phyloP scores from a whole-genome alignment of 331 rosid species.

The Rosa hybrid region DNA sequence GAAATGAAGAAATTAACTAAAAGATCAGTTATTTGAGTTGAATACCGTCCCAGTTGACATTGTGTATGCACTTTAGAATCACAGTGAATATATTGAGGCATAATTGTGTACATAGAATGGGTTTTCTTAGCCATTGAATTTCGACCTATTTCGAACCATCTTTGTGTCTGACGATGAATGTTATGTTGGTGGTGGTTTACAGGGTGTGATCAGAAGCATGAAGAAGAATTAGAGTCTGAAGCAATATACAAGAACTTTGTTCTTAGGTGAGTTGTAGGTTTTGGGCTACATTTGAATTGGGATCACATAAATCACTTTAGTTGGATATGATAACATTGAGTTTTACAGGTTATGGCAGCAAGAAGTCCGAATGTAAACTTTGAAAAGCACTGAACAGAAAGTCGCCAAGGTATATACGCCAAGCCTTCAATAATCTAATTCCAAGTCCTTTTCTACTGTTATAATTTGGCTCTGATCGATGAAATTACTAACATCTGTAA shows the following conservation, averaged over 20 bases:
- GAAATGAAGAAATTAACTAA: not conserved
- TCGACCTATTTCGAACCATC: not conserved
- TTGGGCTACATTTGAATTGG: slow-evolving; percentile 16
- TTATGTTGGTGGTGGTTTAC: not conserved
- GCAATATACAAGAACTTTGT: slow-evolving; percentile 69
- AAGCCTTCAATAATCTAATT: not conserved
- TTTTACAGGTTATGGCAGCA: slow-evolving; percentile 88
- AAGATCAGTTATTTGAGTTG: slow-evolving; percentile 15
- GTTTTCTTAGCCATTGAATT: not conserved
- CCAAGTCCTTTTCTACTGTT: not conserved
- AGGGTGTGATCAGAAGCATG: slow-evolving; percentile 94
- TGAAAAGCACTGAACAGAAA: slow-evolving; percentile 48
- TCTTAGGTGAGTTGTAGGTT: slow-evolving; percentile 66
- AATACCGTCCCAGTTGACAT: not conserved
- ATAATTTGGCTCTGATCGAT: slow-evolving; percentile 9
- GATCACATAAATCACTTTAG: not conserved
- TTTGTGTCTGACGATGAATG: not conserved
- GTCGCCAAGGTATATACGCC: slow-evolving; percentile 48
- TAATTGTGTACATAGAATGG: not conserved
- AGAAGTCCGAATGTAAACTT: slow-evolving; percentile 88
- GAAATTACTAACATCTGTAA: slow-evolving; percentile 4
- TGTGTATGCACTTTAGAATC: not conserved
- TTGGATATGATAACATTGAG: slow-evolving; percentile 19
- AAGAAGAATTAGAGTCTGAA: slow-evolving; percentile 75
- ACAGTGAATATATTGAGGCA: not conserved